These are phyloP conservation scores for Dioscorea alata DNA, from an alignment of 106 monocot genomes.

Conservation along the genomic window DNA sequence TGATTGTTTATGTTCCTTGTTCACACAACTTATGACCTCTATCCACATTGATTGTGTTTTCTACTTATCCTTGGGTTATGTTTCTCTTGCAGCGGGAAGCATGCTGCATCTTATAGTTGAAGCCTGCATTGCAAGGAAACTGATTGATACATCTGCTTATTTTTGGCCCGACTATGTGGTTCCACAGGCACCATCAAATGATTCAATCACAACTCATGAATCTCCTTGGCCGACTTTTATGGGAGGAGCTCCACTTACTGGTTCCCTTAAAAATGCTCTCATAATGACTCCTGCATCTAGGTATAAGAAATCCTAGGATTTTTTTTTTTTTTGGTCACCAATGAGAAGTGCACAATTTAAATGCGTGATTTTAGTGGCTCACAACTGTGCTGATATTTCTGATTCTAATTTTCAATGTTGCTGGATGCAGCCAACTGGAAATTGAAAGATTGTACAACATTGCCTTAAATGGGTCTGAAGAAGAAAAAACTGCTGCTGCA, in stretches of 20 bases:
- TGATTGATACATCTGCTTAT: constrained; percentile 91
- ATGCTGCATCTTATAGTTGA: constrained; percentile 94
- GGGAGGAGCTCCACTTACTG: constrained; percentile 63
- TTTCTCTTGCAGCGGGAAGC: constrained; percentile 56
- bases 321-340: no score
- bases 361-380: no score
- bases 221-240: constrained; percentile 81
- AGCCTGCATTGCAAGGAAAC: constrained; percentile 86
- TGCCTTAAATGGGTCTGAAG: constrained; percentile 75
- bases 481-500: constrained; percentile 75
- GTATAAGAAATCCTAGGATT: constrained; percentile 21
- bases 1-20: no score
- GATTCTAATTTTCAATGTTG: no score
- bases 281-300: constrained; percentile 78
- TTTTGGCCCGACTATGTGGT: constrained; percentile 91
- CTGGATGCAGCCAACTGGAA: constrained; percentile 41
- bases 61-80: background rate
- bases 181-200: constrained; percentile 31
- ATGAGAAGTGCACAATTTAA: no score
- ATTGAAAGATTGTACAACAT: constrained; percentile 71
- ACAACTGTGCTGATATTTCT: no score
- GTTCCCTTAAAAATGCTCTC: constrained; percentile 64
- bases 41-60: no score
- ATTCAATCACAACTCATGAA: constrained; percentile 37
- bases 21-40: no score